A percentile compares a stretch with the other conserved stretches of the same genome.
Evolutionary conservation across 108 stramenopile species (phyloP).

Genomic region (Nitzschia sp.): DNA sequence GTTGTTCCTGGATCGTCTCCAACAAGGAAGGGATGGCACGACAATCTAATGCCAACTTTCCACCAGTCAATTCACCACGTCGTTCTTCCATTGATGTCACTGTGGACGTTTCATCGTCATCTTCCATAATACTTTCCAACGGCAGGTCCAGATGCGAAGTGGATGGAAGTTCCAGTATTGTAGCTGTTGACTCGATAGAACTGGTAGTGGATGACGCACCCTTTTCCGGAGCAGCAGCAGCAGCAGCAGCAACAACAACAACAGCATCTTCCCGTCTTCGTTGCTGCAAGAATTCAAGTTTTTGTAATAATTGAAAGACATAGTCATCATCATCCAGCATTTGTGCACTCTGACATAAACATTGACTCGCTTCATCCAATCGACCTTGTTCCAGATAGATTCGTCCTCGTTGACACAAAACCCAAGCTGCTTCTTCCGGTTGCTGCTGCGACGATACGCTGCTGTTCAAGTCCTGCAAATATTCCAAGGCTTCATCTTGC

Average conservation of each 20-base stretch:
- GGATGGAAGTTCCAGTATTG: no score
- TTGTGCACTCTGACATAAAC: conserved; percentile 25
- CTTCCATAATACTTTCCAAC: not conserved
- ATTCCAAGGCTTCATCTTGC: conserved; percentile 26
- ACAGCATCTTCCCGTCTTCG: not conserved
- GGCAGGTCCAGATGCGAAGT: not conserved
- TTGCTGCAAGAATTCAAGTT: conserved; percentile 31
- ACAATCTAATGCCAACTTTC: not conserved
- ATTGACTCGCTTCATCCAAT: conserved; percentile 15
- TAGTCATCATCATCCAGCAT: conserved; percentile 28
- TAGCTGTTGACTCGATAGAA: no score
- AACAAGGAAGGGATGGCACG: no score
- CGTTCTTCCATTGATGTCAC: not conserved
- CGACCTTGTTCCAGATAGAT: conserved; percentile 34
- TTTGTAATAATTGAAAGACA: conserved; percentile 32
- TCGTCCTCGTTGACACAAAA: conserved; percentile 33
- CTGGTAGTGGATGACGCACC: not conserved
- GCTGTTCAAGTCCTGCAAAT: conserved; percentile 18
- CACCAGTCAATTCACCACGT: not conserved
- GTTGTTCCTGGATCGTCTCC: not conserved
- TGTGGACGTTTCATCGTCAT: conserved; percentile 7
- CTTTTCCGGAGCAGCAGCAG: not conserved
- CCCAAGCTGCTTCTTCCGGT: conserved; percentile 33
- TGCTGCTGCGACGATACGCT: not conserved
- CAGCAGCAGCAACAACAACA: no score